phyloP scores from a whole-genome alignment of 306 rosid genomes.

The Quercus cerris region DNA sequence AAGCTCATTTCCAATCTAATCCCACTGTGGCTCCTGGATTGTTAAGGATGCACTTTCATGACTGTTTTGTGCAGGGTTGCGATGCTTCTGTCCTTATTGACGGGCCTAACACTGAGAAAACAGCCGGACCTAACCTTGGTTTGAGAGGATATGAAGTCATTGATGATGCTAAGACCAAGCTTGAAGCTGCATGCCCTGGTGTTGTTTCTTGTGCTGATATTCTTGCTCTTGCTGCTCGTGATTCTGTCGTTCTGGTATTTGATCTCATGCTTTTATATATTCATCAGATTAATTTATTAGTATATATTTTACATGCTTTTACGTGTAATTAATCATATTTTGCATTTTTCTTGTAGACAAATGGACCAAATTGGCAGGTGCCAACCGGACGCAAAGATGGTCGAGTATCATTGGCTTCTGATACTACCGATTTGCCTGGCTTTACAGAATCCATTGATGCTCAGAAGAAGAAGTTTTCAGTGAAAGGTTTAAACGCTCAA shows the following conservation, averaged over 20 bases:
- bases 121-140: slow-evolving; percentile 17
- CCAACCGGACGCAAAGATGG: slow-evolving; percentile 2
- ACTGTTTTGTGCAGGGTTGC: slow-evolving; percentile 50
- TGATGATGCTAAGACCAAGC: slow-evolving; percentile 43
- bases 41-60: slow-evolving; percentile 51
- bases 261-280: too few relatives aligned
- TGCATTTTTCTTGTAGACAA: too few relatives aligned
- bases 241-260: slow-evolving; percentile 50
- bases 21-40: slow-evolving; percentile 32
- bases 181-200: slow-evolving; percentile 51
- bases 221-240: slow-evolving; percentile 52
- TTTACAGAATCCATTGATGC: slow-evolving; percentile 32
- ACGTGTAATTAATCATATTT: too few relatives aligned
- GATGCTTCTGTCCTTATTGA: slow-evolving; percentile 42
- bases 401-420: slow-evolving; percentile 43
- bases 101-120: slow-evolving; percentile 21
- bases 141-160: slow-evolving; percentile 44
- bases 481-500: slow-evolving; percentile 48
- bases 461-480: slow-evolving; percentile 37
- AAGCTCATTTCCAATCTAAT: slow-evolving; percentile 27
- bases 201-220: slow-evolving; percentile 57
- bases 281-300: background rate
- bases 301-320: slow-evolving; percentile 32
- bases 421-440: slow-evolving; percentile 30
- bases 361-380: too few relatives aligned